Evolutionary conservation across 352 stramenopile species (phyloP).

Genomic region (Phytophthora quininea): DNA sequence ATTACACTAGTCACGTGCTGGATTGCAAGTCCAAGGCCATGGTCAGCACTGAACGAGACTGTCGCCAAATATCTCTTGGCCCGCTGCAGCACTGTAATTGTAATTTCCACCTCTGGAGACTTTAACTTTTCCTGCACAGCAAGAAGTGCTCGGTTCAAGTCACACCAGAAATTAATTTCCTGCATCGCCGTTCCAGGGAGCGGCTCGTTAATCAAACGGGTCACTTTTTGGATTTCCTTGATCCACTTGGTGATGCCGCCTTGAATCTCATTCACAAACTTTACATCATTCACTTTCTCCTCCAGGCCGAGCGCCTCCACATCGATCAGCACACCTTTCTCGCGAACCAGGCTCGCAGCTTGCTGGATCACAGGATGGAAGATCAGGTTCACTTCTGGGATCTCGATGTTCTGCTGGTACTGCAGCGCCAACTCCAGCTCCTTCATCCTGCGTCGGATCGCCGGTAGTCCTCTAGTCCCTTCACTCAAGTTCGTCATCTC

Average conservation of each 20-base stretch:
- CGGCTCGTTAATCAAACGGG: constrained; percentile 85
- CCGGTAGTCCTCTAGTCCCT: constrained; percentile 73
- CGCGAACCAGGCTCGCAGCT: constrained; percentile 71
- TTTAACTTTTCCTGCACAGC: constrained; percentile 85
- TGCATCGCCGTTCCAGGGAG: constrained; percentile 89
- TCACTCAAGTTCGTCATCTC: constrained; percentile 69
- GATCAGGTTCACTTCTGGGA: constrained; percentile 91
- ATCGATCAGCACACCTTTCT: constrained; percentile 81
- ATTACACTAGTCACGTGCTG: constrained; percentile 92
- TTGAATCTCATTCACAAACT: constrained; percentile 89
- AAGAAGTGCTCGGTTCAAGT: constrained; percentile 89
- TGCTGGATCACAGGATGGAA: constrained; percentile 89
- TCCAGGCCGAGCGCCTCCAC: constrained; percentile 81
- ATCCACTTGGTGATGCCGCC: constrained; percentile 94
- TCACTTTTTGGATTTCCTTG: constrained; percentile 96
- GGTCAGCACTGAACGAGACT: constrained; percentile 91
- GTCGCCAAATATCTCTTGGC: constrained; percentile 92
- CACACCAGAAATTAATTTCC: constrained; percentile 96
- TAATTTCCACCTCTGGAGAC: constrained; percentile 92
- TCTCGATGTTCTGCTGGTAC: constrained; percentile 95
- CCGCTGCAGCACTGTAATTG: constrained; percentile 90
- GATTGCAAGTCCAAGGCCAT: constrained; percentile 83
- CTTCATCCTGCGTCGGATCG: constrained; percentile 91
- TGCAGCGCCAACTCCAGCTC: constrained; percentile 94
- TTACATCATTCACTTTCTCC: constrained; percentile 84